Conservation (phyloP, 2,329 filamentous ascomycete genomes). For the Rhytidhysteron rufulum region DNA sequence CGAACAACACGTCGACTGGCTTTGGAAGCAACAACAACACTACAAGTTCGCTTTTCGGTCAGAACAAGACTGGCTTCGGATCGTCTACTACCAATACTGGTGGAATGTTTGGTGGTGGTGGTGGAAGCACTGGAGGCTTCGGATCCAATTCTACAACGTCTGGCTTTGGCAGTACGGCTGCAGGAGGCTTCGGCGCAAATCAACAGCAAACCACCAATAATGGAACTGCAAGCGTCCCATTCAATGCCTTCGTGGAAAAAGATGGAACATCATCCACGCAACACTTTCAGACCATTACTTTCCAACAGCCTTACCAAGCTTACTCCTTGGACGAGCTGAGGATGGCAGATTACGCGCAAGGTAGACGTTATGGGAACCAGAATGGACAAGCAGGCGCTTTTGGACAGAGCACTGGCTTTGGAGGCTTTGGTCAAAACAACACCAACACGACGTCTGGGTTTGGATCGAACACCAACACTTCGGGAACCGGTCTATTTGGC, state of each 20-base stretch:
- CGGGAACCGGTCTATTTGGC: slow-evolving; percentile 44
- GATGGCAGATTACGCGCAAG: slow-evolving; percentile 82
- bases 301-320: slow-evolving; percentile 77
- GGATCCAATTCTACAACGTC: slow-evolving; percentile 18
- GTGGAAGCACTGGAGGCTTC: slow-evolving; percentile 25
- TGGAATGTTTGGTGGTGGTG: slow-evolving; percentile 18
- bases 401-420: slow-evolving; percentile 61
- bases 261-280: slow-evolving; percentile 55
- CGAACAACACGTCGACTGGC: slow-evolving; percentile 24
- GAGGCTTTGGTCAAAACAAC: slow-evolving; percentile 40
- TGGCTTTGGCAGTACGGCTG: slow-evolving; percentile 18
- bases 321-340: slow-evolving; percentile 72
- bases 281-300: slow-evolving; percentile 74
- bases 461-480: slow-evolving; percentile 39
- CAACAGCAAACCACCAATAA: slow-evolving; percentile 32
- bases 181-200: slow-evolving; percentile 8
- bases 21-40: slow-evolving; percentile 29
- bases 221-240: slow-evolving; percentile 65
- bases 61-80: slow-evolving; percentile 26
- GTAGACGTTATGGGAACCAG: slow-evolving; percentile 76
- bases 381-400: slow-evolving; percentile 80
- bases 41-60: slow-evolving; percentile 33
- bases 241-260: slow-evolving; percentile 69
- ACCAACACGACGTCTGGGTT: slow-evolving; percentile 46
- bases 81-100: slow-evolving; percentile 15